Evolutionary conservation across 768 basidiomycete species (phyloP).

Genomic region (Hirschioporus abietinus): DNA sequence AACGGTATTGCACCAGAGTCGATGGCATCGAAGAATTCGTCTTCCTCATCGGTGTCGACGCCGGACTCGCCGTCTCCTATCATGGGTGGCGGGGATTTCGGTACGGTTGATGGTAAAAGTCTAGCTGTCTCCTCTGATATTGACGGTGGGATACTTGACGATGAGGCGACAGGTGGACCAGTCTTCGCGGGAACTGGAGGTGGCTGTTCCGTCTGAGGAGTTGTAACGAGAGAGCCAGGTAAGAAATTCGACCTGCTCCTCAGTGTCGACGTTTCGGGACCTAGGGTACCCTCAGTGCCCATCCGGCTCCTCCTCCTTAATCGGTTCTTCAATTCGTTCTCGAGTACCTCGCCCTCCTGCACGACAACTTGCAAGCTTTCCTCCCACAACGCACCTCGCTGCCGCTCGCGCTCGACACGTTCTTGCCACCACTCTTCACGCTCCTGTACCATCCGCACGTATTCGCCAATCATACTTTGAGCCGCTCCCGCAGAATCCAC

Average conservation of each 20-base stretch:
- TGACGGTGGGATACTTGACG: slow-evolving; percentile 9
- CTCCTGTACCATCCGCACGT: slow-evolving; percentile 61
- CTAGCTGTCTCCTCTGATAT: slow-evolving; percentile 5
- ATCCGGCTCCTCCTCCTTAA: slow-evolving; percentile 51
- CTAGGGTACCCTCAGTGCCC: not conserved
- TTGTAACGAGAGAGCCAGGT: no score
- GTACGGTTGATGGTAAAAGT: slow-evolving; percentile 6
- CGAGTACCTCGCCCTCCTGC: slow-evolving; percentile 76
- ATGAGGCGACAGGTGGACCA: slow-evolving; percentile 4
- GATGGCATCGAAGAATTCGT: slow-evolving; percentile 98
- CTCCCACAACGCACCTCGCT: slow-evolving; percentile 76
- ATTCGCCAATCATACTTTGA: slow-evolving; percentile 58
- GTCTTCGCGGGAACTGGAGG: slow-evolving; percentile 1
- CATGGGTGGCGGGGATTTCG: slow-evolving; percentile 14
- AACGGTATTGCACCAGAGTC: slow-evolving; percentile 76
- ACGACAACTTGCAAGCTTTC: slow-evolving; percentile 85
- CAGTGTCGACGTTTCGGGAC: not conserved
- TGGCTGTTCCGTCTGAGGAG: not conserved
- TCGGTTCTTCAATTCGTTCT: slow-evolving; percentile 66
- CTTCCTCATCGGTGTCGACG: slow-evolving; percentile 71
- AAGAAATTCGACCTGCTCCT: not conserved
- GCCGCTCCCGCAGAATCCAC: slow-evolving; percentile 54
- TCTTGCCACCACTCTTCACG: slow-evolving; percentile 79
- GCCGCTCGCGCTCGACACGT: slow-evolving; percentile 58
- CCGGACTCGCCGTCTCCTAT: slow-evolving; percentile 28